phyloP scores from a whole-genome alignment of 2,329 filamentous ascomycete genomes.

The Furcasterigmium furcatum region DNA sequence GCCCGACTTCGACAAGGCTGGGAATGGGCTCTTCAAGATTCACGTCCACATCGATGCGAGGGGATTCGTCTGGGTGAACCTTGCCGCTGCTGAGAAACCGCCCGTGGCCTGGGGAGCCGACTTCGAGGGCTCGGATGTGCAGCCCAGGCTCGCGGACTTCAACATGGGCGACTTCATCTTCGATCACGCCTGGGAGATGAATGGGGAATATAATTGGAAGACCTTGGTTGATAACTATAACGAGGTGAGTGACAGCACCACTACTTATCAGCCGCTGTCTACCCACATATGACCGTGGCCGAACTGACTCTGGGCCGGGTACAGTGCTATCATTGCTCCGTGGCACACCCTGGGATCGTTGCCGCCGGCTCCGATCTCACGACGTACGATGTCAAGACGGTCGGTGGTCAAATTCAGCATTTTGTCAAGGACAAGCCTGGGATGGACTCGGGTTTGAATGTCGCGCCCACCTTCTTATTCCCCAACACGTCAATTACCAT shows the following conservation, averaged over 20 bases:
- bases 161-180: slow-evolving; percentile 18
- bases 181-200: slow-evolving; percentile 24
- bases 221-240: slow-evolving; percentile 43
- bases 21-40: slow-evolving; percentile 41
- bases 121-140: slow-evolving; percentile 20
- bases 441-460: no score
- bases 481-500: slow-evolving; percentile 36
- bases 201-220: slow-evolving; percentile 34
- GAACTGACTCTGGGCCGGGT: no score
- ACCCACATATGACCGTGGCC: no score
- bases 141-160: slow-evolving; percentile 13
- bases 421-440: no score
- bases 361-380: no score
- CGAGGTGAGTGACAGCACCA: slow-evolving; percentile 38
- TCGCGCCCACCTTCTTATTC: slow-evolving; percentile 35
- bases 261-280: no score
- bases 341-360: no score
- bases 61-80: slow-evolving; percentile 47
- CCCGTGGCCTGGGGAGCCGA: slow-evolving; percentile 38
- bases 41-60: slow-evolving; percentile 39
- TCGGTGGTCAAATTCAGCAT: no score
- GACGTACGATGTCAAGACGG: no score
- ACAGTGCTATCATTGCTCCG: no score
- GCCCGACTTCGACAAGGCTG: slow-evolving; percentile 32
- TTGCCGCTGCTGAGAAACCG: slow-evolving; percentile 32